Percentiles rank a stretch among this genome's conserved stretches.
Conservation (phyloP, 1,139 yeast genomes). For the Saccharomyces hybrid region DNA sequence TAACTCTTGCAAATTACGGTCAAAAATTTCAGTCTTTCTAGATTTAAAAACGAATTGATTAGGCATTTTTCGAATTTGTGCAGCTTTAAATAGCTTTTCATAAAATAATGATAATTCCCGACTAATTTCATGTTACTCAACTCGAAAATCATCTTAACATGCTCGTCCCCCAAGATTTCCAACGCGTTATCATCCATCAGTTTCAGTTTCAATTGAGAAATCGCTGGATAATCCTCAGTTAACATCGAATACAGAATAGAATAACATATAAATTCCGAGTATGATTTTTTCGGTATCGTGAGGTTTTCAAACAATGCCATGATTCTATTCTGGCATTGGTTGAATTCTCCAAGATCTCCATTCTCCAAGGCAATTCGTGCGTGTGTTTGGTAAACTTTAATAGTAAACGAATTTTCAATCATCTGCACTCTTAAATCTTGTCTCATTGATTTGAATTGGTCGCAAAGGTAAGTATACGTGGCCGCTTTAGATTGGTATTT, state of each 20-base stretch:
- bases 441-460: conserved; percentile 83
- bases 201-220: conserved; percentile 30
- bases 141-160: conserved; percentile 39
- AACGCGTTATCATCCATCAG: conserved; percentile 21
- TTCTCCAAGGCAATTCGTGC: conserved; percentile 80
- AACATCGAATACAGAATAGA: conserved; percentile 70
- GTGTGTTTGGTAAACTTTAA: conserved; percentile 75
- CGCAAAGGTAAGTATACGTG: conserved; percentile 69
- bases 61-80: conserved; percentile 32
- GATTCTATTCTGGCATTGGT: conserved; percentile 86
- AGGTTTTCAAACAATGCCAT: conserved; percentile 48
- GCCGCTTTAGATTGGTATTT: conserved; percentile 48
- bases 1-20: conserved; percentile 53
- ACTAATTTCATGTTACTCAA: conserved; percentile 38
- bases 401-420: conserved; percentile 69
- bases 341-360: conserved; percentile 85
- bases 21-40: conserved; percentile 57
- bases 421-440: conserved; percentile 94
- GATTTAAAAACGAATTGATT: conserved; percentile 42
- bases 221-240: conserved; percentile 52
- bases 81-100: conserved; percentile 38
- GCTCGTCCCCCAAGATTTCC: conserved; percentile 18
- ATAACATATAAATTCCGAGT: conserved; percentile 65
- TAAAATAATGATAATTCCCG: conserved; percentile 48
- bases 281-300: conserved; percentile 33